These are phyloP conservation scores for Phyllosticta citriasiana DNA, from an alignment of 2,329 filamentous ascomycete species.

Conservation along the genomic window DNA sequence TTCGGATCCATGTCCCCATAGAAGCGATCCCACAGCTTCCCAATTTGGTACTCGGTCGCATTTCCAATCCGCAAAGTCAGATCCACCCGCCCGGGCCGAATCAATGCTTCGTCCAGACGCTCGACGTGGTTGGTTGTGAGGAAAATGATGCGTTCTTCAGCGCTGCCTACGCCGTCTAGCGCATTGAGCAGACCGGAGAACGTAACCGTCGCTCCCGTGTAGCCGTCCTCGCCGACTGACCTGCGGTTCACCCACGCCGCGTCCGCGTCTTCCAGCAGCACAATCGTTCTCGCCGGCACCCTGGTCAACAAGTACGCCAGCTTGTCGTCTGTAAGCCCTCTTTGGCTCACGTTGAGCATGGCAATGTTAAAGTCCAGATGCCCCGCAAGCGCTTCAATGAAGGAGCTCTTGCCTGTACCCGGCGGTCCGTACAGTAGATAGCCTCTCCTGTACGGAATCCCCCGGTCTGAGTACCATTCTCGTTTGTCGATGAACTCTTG, in stretches of 20 bases:
- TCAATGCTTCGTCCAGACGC: conserved; percentile 75
- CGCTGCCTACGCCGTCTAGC: conserved; percentile 79
- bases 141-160: conserved; percentile 88
- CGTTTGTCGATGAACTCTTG: conserved; percentile 69
- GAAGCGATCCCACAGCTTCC: conserved; percentile 86
- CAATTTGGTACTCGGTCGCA: conserved; percentile 75
- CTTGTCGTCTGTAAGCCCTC: conserved; percentile 81
- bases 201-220: conserved; percentile 78
- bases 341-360: conserved; percentile 82
- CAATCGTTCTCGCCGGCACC: conserved; percentile 69
- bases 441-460: conserved; percentile 82
- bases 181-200: conserved; percentile 75
- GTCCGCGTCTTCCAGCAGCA: conserved; percentile 83
- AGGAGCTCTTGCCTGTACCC: conserved; percentile 87
- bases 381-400: conserved; percentile 92
- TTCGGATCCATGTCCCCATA: conserved; percentile 71
- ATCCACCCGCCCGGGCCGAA: conserved; percentile 85
- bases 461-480: conserved; percentile 88
- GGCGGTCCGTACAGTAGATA: conserved; percentile 85
- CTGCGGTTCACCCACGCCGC: conserved; percentile 79
- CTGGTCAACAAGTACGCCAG: conserved; percentile 79
- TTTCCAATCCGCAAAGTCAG: conserved; percentile 86
- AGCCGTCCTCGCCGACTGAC: conserved; percentile 70
- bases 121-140: conserved; percentile 93
- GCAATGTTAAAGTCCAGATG: conserved; percentile 86